A percentile compares a stretch with the other conserved stretches of the same genome.
Evolutionary conservation across 1,284 basidiomycete genomes (phyloP).

Genomic region (Inonotus obliquus): DNA sequence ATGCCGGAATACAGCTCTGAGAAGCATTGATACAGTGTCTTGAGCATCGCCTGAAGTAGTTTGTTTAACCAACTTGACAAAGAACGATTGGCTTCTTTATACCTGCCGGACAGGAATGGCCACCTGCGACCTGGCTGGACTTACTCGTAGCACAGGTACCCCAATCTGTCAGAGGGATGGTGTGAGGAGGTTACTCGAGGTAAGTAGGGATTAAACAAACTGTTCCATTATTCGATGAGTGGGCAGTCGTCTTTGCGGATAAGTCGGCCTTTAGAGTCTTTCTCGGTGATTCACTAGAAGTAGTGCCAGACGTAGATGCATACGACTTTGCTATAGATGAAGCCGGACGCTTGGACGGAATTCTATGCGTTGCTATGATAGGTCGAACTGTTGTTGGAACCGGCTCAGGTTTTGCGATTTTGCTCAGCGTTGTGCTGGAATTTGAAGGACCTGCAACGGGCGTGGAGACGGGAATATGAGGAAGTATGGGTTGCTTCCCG

Average conservation of each 20-base stretch:
- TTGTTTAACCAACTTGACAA: not conserved
- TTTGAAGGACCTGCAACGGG: slow-evolving; percentile 24
- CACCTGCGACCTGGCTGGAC: slow-evolving; percentile 59
- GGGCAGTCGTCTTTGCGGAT: slow-evolving; percentile 30
- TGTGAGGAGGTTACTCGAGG: not conserved
- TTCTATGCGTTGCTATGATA: slow-evolving; percentile 8
- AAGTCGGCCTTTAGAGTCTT: slow-evolving; percentile 54
- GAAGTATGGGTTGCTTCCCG: slow-evolving; percentile 32
- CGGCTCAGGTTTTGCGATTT: not conserved
- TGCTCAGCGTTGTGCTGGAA: slow-evolving; percentile 8
- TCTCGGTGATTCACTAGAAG: slow-evolving; percentile 39
- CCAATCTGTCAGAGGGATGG: slow-evolving; percentile 40
- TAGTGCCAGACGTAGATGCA: slow-evolving; percentile 23
- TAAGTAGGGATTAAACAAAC: not conserved
- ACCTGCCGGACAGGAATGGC: slow-evolving; percentile 70
- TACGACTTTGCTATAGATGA: slow-evolving; percentile 8
- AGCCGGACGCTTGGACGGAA: slow-evolving; percentile 15
- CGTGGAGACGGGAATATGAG: slow-evolving; percentile 36
- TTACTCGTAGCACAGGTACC: slow-evolving; percentile 60
- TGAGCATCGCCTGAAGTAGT: slow-evolving; percentile 57
- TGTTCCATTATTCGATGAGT: not conserved
- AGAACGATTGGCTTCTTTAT: slow-evolving; percentile 15
- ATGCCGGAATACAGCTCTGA: slow-evolving; percentile 55
- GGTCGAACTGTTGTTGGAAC: slow-evolving; percentile 4
- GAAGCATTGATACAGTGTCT: slow-evolving; percentile 67